Percentiles rank a stretch among this genome's conserved stretches.
phyloP scores from a whole-genome alignment of 331 rosid species.

The Phaseolus coccineus region DNA sequence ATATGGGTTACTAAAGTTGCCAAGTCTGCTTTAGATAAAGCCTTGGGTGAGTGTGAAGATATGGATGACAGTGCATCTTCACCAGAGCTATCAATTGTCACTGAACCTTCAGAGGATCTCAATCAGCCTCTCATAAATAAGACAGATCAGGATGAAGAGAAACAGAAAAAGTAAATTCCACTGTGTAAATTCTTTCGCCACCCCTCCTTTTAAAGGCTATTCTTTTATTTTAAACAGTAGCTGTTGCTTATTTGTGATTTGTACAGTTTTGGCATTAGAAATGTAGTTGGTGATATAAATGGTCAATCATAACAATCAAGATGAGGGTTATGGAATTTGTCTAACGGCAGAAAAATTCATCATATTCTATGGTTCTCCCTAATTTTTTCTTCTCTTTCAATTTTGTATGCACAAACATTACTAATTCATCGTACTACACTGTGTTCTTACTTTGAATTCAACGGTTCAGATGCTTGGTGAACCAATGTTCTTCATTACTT shows the following conservation, averaged over 20 bases:
- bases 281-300: slow-evolving; percentile 30
- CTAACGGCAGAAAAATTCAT: slow-evolving; percentile 12
- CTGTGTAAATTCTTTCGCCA: slow-evolving; percentile 59
- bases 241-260: slow-evolving; percentile 23
- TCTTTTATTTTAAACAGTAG: slow-evolving; percentile 13
- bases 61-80: slow-evolving; percentile 49
- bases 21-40: slow-evolving; percentile 82
- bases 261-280: slow-evolving; percentile 33
- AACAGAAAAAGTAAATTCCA: slow-evolving; percentile 51
- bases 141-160: slow-evolving; percentile 55
- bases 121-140: slow-evolving; percentile 74
- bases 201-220: slow-evolving; percentile 39
- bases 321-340: slow-evolving; percentile 13
- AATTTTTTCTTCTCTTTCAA: not conserved
- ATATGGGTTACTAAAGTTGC: slow-evolving; percentile 82
- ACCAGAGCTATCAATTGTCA: slow-evolving; percentile 53
- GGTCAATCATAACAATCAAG: slow-evolving; percentile 2
- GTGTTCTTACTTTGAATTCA: not conserved
- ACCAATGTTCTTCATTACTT: not conserved
- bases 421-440: not conserved
- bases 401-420: not conserved
- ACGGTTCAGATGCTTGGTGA: not conserved
- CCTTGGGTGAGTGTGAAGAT: slow-evolving; percentile 81
- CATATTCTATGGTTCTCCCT: not conserved
- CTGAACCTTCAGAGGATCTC: slow-evolving; percentile 59